Evolutionary conservation across 805 yeast species (phyloP).

Genomic region (Hanseniaspora lachancei): DNA sequence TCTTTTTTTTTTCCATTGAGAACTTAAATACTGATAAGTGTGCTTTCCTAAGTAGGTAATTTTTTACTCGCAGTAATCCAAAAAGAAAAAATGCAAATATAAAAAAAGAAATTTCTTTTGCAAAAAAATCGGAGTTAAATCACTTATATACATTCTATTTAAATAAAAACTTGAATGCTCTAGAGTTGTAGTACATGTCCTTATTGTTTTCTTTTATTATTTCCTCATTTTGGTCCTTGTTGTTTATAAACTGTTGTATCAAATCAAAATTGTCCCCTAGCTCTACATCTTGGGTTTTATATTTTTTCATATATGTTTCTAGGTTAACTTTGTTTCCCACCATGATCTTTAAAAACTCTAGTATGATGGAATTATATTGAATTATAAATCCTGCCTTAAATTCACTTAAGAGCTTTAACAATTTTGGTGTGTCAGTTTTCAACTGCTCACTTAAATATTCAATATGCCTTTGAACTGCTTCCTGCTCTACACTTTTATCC

Average conservation of each 20-base stretch:
- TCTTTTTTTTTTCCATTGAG: too few species aligned
- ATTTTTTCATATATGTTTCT: slow-evolving; percentile 20
- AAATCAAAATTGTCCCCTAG: slow-evolving; percentile 29
- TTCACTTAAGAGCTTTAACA: slow-evolving; percentile 1
- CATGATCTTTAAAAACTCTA: slow-evolving; percentile 25
- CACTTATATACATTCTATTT: background rate
- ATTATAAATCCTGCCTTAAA: slow-evolving; percentile 4
- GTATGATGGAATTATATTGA: slow-evolving; percentile 18
- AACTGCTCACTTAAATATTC: slow-evolving; percentile 22
- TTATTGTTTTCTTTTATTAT: slow-evolving; percentile 20
- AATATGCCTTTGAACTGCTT: slow-evolving; percentile 23
- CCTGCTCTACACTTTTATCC: slow-evolving; percentile 20
- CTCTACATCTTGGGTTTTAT: slow-evolving; percentile 15
- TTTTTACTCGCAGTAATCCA: background rate
- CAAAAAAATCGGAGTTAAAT: background rate
- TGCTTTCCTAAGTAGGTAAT: background rate
- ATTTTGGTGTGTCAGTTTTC: slow-evolving; percentile 24
- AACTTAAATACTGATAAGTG: background rate
- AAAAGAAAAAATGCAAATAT: background rate
- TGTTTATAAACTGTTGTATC: slow-evolving; percentile 24
- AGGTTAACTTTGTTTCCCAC: slow-evolving; percentile 24
- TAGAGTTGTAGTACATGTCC: background rate
- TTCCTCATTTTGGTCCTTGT: slow-evolving; percentile 24
- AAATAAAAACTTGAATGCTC: slow-evolving; percentile 4
- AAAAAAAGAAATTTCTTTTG: background rate